These are phyloP conservation scores for Trichoderma atroviride DNA, from an alignment of 2,329 filamentous ascomycete genomes.

Conservation along the genomic window DNA sequence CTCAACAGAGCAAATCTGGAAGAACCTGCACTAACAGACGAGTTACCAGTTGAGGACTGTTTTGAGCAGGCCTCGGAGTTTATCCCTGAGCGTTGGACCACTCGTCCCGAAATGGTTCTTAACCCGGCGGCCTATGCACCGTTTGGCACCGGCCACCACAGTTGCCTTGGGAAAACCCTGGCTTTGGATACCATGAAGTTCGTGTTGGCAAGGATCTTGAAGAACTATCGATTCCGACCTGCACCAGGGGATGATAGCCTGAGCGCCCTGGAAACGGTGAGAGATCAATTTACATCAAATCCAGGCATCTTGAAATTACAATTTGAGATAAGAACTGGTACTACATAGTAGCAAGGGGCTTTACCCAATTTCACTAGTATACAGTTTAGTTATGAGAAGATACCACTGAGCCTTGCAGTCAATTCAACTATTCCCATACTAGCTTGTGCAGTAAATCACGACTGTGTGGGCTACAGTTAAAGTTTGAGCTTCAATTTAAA, in stretches of 20 bases:
- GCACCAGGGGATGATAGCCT: constrained; percentile 6
- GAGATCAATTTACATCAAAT: constrained; percentile 7
- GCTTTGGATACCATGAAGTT: constrained; percentile 17
- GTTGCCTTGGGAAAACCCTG: constrained; percentile 18
- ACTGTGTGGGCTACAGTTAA: no score
- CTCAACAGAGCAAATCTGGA: neutral
- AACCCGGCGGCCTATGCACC: constrained; percentile 39
- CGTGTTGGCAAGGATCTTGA: constrained; percentile 20
- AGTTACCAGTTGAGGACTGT: constrained; percentile 33
- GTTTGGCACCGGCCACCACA: constrained; percentile 37
- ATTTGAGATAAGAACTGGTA: neutral
- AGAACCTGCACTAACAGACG: neutral
- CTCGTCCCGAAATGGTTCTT: constrained; percentile 37
- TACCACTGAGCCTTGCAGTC: neutral
- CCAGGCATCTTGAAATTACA: neutral
- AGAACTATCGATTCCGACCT: constrained; percentile 10
- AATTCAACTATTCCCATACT: neutral
- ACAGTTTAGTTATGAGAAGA: neutral
- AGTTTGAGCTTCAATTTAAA: neutral
- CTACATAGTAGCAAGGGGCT: neutral
- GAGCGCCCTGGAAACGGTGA: constrained; percentile 8
- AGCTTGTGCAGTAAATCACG: neutral
- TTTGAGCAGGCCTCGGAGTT: constrained; percentile 39
- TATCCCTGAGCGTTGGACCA: constrained; percentile 45
- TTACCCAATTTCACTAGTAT: neutral